Base-by-base conservation (phyloP, 768 basidiomycete genomes). In the Lepiota brunneoincarnata region DNA sequence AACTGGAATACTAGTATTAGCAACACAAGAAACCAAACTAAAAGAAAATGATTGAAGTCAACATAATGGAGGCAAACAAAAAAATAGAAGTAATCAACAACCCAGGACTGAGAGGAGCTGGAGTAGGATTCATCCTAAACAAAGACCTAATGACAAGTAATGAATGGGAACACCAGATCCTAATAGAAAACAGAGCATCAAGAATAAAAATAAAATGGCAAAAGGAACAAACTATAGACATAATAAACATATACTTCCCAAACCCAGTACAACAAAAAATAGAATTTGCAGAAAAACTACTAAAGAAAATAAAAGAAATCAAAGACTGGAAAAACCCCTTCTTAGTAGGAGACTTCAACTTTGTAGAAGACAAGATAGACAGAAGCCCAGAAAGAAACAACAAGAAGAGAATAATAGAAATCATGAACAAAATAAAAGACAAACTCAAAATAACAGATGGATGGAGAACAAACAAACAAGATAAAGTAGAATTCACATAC, bases 311-410 rank as follows among this genome's bases (percentile, higher is more conserved):
- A 17, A 23, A 2, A 41, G 49, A 34, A 44, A 40, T 42, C 21
- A 34, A 51, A 2, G 40, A 54, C 14, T 21, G 24, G 4, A 46
- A 49, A 11, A 57, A 51, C 28, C 70, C 67, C 20, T 14, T 74
- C 0, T 54, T 80, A 43, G n/a, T 69, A 0, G 75, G 75, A 0
- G 75, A 81, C 53, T 72, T 72, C 39, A 79, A 81, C 54, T 36
- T 77, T 1, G 68, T 72, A 0, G 74, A 78, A 48, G 70, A 74
- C 0, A 14, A 53, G 0, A 51, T 77, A 0, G 77, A 79, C 51
- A 4, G 70, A 0, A 41, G 72, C 0, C 76, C 75, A 2, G 38
- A 53, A 0, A 51, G 58, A 0, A 2, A 11, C 0, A 72, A 39
- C 20, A 11, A 41, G 1, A 17, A 36, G 1, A 3, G 31, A 1